Base-by-base conservation (phyloP, 2,329 filamentous ascomycete species). In the Trichoderma cornu-damae region DNA sequence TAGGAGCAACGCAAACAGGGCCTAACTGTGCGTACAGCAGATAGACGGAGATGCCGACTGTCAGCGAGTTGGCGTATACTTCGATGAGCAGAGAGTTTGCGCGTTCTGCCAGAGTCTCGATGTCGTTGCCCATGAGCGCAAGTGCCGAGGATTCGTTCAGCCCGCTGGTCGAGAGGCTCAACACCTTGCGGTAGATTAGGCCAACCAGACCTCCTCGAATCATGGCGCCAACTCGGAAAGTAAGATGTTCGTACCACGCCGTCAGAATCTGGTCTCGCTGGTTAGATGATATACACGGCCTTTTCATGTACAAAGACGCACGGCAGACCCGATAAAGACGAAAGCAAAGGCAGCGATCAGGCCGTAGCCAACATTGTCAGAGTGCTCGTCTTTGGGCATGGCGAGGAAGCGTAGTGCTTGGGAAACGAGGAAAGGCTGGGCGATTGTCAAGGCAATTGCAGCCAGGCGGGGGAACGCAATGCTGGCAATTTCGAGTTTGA, bases 241-340 rank as follows among this genome's bases (percentile, higher is more conserved):
- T 65, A 6, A 69, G 55, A 24, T 72, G 68, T 32, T 71, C 68
- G 44, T 69, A 70, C 64, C 70, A 71, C 1, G 67, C 69, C 9
- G 65, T 71, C 6, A 65, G 57, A 6, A 67, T 59, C 65, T 68
- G n/a, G 0, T 26, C 30, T 38, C 5, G 30, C 0, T n/a, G 48
- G 51, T 58, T 28, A 49, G 48, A 28, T 43, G 26, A 12, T 9
- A 30, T 30, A 30, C 28, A 9, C 28, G 6, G 9, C 34, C 1
- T 0, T 22, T 5, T 34, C 5, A 9, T 4, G 12, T 22, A 18
- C 16, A 16, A n/a, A 20, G n/a, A 62, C 63, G 58, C 55, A 70
- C 69, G 35, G 69, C 69, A 14, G 64, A 65, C 20, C 66, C 66
- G 0, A 72, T 55, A 26, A 69, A 72, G 2, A 71, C 68, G 4